Evolutionary conservation across 2,329 filamentous ascomycete genomes (phyloP).

Genomic region (Grosmannia serpens): DNA sequence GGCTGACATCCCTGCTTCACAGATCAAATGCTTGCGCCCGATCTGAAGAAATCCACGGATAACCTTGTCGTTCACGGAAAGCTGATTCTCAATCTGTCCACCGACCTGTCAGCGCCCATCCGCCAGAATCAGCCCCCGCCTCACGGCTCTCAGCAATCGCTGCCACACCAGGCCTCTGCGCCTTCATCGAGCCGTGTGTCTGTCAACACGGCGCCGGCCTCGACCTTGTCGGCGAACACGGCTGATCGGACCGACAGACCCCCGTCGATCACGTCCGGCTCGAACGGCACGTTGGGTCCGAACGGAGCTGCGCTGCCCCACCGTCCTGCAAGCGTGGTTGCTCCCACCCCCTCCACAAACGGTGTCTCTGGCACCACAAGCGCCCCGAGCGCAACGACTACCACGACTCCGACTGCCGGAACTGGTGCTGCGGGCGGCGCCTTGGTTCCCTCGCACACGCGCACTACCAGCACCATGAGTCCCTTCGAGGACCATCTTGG

Average conservation of each 20-base stretch:
- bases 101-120: slow-evolving; percentile 66
- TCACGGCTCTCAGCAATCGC: slow-evolving; percentile 6
- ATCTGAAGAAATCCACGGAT: slow-evolving; percentile 95
- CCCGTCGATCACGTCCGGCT: slow-evolving; percentile 39
- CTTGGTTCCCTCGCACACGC: slow-evolving; percentile 24
- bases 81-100: slow-evolving; percentile 91
- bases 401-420: neutral
- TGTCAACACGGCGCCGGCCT: slow-evolving; percentile 27
- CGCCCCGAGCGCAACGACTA: neutral
- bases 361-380: slow-evolving; percentile 15
- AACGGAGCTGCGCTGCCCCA: slow-evolving; percentile 27
- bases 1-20: slow-evolving; percentile 21
- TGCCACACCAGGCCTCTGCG: slow-evolving; percentile 12
- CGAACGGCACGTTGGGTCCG: slow-evolving; percentile 31
- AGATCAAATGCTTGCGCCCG: slow-evolving; percentile 98
- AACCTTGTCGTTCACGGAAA: slow-evolving; percentile 97
- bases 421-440: slow-evolving; percentile 15
- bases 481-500: slow-evolving; percentile 96
- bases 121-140: slow-evolving; percentile 25
- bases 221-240: slow-evolving; percentile 31
- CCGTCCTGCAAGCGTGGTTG: slow-evolving; percentile 35
- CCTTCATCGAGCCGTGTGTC: slow-evolving; percentile 33
- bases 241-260: slow-evolving; percentile 36
- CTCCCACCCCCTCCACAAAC: slow-evolving; percentile 23
- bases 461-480: slow-evolving; percentile 53